phyloP scores from a whole-genome alignment of 148 eudicot species.

The Camellia granthamiana region DNA sequence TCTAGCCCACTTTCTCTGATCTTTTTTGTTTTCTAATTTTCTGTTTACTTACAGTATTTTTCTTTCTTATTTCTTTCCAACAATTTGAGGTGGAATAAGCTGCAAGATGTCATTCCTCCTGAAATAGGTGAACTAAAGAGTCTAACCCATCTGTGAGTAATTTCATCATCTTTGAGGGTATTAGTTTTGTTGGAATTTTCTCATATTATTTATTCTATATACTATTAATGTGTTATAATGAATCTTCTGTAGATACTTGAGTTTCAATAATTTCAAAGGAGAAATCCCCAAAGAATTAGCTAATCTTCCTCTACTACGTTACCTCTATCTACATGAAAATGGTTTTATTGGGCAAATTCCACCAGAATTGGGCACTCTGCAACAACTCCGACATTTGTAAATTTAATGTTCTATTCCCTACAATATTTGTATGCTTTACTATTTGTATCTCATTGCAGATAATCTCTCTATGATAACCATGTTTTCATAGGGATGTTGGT shows the following conservation, averaged over 20 bases:
- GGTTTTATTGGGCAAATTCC: constrained; percentile 86
- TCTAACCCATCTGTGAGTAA: constrained; percentile 86
- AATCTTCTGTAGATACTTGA: constrained; percentile 59
- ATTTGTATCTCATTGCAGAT: background rate
- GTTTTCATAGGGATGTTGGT: constrained; percentile 75
- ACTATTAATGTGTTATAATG: background rate
- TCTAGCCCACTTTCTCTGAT: too few species aligned
- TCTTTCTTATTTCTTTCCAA: constrained; percentile 28
- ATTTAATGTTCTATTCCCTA: background rate
- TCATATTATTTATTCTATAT: background rate
- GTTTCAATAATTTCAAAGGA: constrained; percentile 93
- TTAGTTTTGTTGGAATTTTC: constrained; percentile 6
- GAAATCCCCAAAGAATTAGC: constrained; percentile 97
- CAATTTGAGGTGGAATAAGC: constrained; percentile 96
- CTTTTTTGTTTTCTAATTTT: background rate
- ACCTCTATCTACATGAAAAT: constrained; percentile 82
- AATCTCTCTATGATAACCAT: background rate
- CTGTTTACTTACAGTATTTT: background rate
- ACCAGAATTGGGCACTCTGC: constrained; percentile 84
- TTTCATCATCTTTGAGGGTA: constrained; percentile 13
- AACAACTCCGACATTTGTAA: constrained; percentile 81
- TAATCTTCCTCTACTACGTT: constrained; percentile 76
- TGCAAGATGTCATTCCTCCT: constrained; percentile 89
- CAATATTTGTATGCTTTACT: background rate
- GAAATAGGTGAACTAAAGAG: constrained; percentile 94